Conservation (phyloP, 495 filamentous ascomycete genomes). For the Daldinia caldariorum region DNA sequence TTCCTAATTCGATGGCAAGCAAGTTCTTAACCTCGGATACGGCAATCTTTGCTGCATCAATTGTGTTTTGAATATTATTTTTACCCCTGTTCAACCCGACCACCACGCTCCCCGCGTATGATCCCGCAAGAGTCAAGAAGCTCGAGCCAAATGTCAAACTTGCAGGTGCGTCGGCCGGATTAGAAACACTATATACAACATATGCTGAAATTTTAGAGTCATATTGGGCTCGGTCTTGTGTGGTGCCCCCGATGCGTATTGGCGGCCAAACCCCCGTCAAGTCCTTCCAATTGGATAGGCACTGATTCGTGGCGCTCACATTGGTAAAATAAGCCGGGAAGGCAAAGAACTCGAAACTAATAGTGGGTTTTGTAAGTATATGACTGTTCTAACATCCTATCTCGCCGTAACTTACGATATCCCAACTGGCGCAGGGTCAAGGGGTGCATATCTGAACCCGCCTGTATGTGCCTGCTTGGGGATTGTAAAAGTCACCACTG, state of each 20-base stretch:
- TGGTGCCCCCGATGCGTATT: constrained; percentile 69
- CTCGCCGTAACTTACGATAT: constrained; percentile 57
- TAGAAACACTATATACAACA: constrained; percentile 66
- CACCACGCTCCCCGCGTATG: constrained; percentile 63
- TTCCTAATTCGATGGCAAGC: constrained; percentile 68
- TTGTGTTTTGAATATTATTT: constrained; percentile 65
- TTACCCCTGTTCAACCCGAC: constrained; percentile 67
- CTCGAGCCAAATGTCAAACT: constrained; percentile 65
- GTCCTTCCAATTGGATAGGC: constrained; percentile 64
- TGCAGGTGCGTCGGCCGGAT: constrained; percentile 61
- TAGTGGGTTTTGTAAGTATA: neutral
- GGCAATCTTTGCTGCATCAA: constrained; percentile 62
- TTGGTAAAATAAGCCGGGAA: constrained; percentile 68
- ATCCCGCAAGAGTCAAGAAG: constrained; percentile 63
- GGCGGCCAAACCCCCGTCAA: constrained; percentile 66
- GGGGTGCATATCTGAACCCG: constrained; percentile 48
- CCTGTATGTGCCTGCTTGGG: constrained; percentile 46
- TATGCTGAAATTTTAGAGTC: constrained; percentile 60
- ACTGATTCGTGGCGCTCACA: constrained; percentile 63
- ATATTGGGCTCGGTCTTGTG: constrained; percentile 66
- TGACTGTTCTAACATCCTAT: neutral
- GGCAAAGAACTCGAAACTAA: constrained; percentile 67
- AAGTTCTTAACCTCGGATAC: constrained; percentile 59
- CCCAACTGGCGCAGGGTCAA: constrained; percentile 62
- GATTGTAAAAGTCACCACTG: constrained; percentile 49